Base-by-base conservation (phyloP, 1,284 basidiomycete species). In the Malassezia vespertilionis region DNA sequence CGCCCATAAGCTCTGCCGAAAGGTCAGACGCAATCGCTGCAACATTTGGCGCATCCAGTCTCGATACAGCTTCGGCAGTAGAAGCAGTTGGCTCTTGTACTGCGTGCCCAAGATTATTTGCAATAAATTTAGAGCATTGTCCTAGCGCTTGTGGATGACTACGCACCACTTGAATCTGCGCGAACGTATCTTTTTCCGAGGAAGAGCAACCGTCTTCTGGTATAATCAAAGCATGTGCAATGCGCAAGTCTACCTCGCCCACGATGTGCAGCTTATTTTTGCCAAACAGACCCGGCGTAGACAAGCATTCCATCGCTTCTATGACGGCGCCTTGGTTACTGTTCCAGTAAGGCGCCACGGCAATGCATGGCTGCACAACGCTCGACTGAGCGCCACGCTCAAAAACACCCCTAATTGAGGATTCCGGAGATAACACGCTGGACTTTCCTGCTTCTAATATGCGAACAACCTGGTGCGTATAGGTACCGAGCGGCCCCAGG, bases 131-230 rank as follows among this genome's bases (percentile, higher is more conserved):
- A 17, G 36, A 32, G 28, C 48, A 51, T 18, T 51, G 48, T 9
- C 42, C 48, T 7, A 51, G 35, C 5, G 48, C 48, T 17, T 51
- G 48, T 4, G 41, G 40, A 22, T 51, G 48, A 27, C 48, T 51
- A 23, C 36, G 43, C n/a, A 51, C 42, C 14, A 45, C 32, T 10
- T 22, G 12, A 18, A 51, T 40, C 9, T 7, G 14, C 4, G 23
- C 1, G 12, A 45, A 24, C 4, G 35, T 15, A 8, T 24, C 22
- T 2, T 21, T 5, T 10, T 24, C 5, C 5, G 18, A 14, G 7
- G 36, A 20, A 3, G 12, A 15, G 11, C 8, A 9, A 8, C 15
- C 34, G 20, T 21, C 27, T 20, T 18, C 14, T 10, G 15, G 24
- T 21, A 50, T 33, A 21, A 50, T 33, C 15, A 50, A 26, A 6